Conservation (phyloP, 306 rosid genomes). For the Prosopis cineraria region DNA sequence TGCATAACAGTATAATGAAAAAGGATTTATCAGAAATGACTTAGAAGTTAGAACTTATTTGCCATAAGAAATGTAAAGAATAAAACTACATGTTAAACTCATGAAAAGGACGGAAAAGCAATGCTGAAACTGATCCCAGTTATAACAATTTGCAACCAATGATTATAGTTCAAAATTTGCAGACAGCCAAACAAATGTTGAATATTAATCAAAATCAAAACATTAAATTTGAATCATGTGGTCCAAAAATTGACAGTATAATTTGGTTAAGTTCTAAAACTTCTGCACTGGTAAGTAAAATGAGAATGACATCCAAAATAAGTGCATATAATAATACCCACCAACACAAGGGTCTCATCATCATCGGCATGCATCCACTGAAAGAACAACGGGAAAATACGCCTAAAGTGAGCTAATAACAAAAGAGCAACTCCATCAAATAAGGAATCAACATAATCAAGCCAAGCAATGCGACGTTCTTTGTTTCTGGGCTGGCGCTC, state of each 20-base stretch:
- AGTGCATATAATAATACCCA: conserved; percentile 43
- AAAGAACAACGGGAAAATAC: conserved; percentile 86
- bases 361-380: conserved; percentile 93
- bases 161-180: conserved; percentile 2
- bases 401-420: conserved; percentile 85
- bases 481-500: conserved; percentile 91
- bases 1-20: conserved; percentile 11
- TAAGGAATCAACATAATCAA: conserved; percentile 59
- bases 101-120: conserved; percentile 17
- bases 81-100: conserved; percentile 24
- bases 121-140: conserved; percentile 7
- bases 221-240: conserved; percentile 6
- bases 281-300: neutral
- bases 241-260: conserved; percentile 9
- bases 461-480: conserved; percentile 92
- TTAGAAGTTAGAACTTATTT: neutral
- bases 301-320: neutral
- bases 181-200: neutral
- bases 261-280: conserved; percentile 21
- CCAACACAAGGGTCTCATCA: conserved; percentile 76
- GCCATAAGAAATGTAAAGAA: conserved; percentile 4
- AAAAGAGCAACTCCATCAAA: conserved; percentile 68
- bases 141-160: conserved; percentile 9
- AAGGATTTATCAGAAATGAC: conserved; percentile 15
- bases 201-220: conserved; percentile 11